phyloP scores from a whole-genome alignment of 106 monocot species.

The Vanilla planifolia region DNA sequence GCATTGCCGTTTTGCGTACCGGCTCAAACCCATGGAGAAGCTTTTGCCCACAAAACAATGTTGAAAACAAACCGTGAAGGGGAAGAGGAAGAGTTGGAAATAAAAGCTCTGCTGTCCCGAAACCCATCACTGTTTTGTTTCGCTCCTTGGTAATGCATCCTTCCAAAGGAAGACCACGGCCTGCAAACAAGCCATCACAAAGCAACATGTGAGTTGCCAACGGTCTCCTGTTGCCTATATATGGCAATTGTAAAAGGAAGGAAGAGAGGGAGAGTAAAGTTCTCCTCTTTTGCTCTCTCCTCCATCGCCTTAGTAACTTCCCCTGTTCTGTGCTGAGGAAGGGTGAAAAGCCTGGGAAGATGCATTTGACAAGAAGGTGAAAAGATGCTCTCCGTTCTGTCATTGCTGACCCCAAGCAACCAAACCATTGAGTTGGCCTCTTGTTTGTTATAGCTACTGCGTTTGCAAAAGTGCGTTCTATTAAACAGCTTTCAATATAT shows the following conservation, averaged over 20 bases:
- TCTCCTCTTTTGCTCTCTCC: slow-evolving; percentile 2
- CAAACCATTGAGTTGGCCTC: neutral
- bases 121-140: too few relatives aligned
- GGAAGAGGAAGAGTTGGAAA: neutral
- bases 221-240: neutral
- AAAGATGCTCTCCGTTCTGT: slow-evolving; percentile 9
- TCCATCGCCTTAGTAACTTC: neutral
- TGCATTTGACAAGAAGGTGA: slow-evolving; percentile 4
- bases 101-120: neutral
- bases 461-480: too few relatives aligned
- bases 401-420: neutral
- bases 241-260: slow-evolving; percentile 8
- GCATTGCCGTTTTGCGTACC: too few relatives aligned
- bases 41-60: too few relatives aligned
- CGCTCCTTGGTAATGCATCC: neutral
- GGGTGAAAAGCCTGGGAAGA: neutral
- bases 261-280: slow-evolving; percentile 2
- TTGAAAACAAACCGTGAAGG: too few relatives aligned
- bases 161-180: neutral
- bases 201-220: neutral
- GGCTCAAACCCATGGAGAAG: too few relatives aligned
- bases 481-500: too few relatives aligned
- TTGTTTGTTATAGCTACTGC: too few relatives aligned
- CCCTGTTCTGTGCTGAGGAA: neutral
- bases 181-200: too few relatives aligned